Evolutionary conservation across 352 stramenopile genomes (phyloP), one percentile per base, ranked within the genome.

Genomic region (Globisporangium lucens): DNA sequence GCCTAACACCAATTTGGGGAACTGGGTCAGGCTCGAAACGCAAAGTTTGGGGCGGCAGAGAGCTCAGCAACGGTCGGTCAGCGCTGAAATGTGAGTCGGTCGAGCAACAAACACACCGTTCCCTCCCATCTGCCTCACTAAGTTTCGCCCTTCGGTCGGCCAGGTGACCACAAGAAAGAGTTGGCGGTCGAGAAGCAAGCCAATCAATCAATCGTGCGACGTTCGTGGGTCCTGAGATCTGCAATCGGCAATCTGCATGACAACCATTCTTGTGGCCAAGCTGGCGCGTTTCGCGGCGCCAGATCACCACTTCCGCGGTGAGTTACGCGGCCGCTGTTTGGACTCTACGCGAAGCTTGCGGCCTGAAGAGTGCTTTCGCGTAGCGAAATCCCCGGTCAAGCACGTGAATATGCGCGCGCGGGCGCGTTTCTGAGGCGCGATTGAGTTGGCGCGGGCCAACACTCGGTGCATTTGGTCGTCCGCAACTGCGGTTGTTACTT

Each of bases 341-440:
- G 65, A 65, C 56, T 70, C 47, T 43, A 49, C 59, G 22, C 65
- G 49, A 64, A 61, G 46, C 43, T 56, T 30, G 30, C 29, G 8
- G 38, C 35, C 29, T 55, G 15, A 1, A 30, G 56, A n/a, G 57
- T 43, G 47, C 47, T 56, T 43, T 65, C 38, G 57, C 36, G 22
- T 53, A 20, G 49, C 57, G 65, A 70, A 70, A 70, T 70, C 22
- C 13, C 27, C 36, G 27, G 7, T 27, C 15, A 10, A 22, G 22
- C 15, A 35, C 30, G 36, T 43, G 24, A 15, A 33, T 22, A 46
- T 35, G 47, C 22, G 22, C 57, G 36, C 9, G 10, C 24, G 24
- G n/a, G 57, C 65, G 57, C 56, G 58, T 65, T 65, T 70, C 52
- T 24, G 56, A 65, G 57, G 47, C 41, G 33, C 59, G 43, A 70